These are phyloP conservation scores for Aspergillus funiculosus DNA, from an alignment of 495 filamentous ascomycete genomes.

Conservation along the genomic window DNA sequence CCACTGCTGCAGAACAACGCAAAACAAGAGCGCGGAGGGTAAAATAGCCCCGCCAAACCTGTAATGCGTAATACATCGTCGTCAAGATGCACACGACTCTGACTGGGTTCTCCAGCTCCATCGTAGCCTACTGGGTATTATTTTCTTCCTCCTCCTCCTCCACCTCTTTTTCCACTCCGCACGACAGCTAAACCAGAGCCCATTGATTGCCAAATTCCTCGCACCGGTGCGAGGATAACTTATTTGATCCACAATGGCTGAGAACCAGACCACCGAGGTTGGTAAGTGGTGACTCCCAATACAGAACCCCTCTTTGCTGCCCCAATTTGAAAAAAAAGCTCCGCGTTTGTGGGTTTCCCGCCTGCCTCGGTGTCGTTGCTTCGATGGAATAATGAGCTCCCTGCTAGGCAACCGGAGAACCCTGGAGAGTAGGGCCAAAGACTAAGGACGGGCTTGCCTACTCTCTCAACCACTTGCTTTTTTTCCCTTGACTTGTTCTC, in stretches of 20 bases:
- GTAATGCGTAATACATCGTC: constrained; percentile 8
- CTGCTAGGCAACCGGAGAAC: constrained; percentile 1
- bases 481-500: background rate
- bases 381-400: background rate
- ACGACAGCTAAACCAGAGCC: constrained; percentile 12
- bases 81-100: constrained; percentile 12
- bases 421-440: background rate
- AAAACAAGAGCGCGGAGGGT: background rate
- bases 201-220: constrained; percentile 16
- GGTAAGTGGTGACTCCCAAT: constrained; percentile 32
- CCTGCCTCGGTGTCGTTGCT: constrained; percentile 19
- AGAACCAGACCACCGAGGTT: constrained; percentile 38
- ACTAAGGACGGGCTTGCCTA: background rate
- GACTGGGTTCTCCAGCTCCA: constrained; percentile 23
- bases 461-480: background rate
- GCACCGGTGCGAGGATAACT: constrained; percentile 23
- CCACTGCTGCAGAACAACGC: background rate
- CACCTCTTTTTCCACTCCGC: constrained; percentile 19
- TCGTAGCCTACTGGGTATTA: constrained; percentile 8
- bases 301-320: constrained; percentile 15
- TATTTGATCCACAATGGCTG: constrained; percentile 38
- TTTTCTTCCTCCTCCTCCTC: constrained; percentile 22
- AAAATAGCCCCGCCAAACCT: constrained; percentile 10
- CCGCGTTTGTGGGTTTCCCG: constrained; percentile 38
- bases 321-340: constrained; percentile 31